Percentiles rank a stretch among this genome's conserved stretches.
These are phyloP conservation scores for Cutaneotrichosporon curvatum DNA, from an alignment of 1,284 basidiomycete genomes.

Conservation along the genomic window DNA sequence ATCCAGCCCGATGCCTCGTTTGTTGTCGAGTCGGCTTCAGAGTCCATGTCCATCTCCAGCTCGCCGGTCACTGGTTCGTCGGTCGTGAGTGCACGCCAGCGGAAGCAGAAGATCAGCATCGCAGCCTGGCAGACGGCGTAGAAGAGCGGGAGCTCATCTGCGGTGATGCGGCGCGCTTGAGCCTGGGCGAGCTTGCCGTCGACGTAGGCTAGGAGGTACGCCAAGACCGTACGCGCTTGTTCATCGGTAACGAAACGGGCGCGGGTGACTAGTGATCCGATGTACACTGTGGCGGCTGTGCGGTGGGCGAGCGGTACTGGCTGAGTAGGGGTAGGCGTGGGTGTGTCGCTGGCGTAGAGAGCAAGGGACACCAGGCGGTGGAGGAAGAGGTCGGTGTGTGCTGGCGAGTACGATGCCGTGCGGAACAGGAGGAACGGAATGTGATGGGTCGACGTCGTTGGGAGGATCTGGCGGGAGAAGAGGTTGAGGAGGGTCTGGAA, in stretches of 20 bases:
- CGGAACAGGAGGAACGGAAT: constrained; percentile 97
- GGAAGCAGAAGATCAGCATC: constrained; percentile 96
- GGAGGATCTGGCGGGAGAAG: constrained; percentile 86
- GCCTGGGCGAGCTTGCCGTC: constrained; percentile 62
- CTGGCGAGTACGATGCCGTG: constrained; percentile 79
- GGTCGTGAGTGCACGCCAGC: constrained; percentile 59
- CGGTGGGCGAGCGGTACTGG: constrained; percentile 48
- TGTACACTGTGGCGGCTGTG: constrained; percentile 82
- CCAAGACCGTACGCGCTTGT: constrained; percentile 67
- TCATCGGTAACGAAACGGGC: constrained; percentile 77
- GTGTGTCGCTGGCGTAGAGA: constrained; percentile 60
- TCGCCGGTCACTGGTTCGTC: constrained; percentile 57
- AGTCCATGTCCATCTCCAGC: constrained; percentile 47
- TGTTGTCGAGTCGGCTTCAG: constrained; percentile 47
- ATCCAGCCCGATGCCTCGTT: constrained; percentile 58
- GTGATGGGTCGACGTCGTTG: constrained; percentile 93
- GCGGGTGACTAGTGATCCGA: constrained; percentile 85
- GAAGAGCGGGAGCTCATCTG: constrained; percentile 56
- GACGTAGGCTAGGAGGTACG: constrained; percentile 77
- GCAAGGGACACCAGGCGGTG: constrained; percentile 86
- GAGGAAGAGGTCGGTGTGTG: constrained; percentile 87
- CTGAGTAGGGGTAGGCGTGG: constrained; percentile 23
- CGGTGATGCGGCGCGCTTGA: constrained; percentile 17
- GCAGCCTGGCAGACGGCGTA: constrained; percentile 90
- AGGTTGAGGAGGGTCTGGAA: constrained; percentile 85